Conservation (phyloP, 768 basidiomycete genomes). For the Mycena polygramma region DNA sequence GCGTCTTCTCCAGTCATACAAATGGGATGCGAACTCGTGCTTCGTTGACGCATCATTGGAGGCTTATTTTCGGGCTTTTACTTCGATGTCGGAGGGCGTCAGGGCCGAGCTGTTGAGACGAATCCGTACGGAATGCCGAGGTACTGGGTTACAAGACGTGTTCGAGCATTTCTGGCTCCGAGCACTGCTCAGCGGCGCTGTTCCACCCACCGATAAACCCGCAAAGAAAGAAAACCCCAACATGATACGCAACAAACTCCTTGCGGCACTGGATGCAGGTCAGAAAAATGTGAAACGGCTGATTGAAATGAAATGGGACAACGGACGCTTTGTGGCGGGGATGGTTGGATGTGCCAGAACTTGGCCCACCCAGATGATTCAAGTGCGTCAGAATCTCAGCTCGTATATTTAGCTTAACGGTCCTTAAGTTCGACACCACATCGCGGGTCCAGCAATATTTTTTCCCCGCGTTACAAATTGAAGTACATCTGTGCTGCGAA, state of each 20-base stretch:
- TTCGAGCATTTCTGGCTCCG: slow-evolving; percentile 17
- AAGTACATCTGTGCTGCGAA: too few species aligned
- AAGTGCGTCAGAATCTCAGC: neutral
- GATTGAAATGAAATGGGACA: slow-evolving; percentile 3
- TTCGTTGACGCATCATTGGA: too few species aligned
- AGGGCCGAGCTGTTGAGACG: too few species aligned
- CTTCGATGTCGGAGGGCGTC: too few species aligned
- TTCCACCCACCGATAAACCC: neutral
- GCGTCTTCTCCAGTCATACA: too few species aligned
- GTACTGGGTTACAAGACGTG: neutral
- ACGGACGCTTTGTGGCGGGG: neutral
- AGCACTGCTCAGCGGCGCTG: neutral
- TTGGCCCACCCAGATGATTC: neutral
- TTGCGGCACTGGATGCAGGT: too few species aligned
- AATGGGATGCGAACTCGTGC: too few species aligned
- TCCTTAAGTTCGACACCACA: too few species aligned
- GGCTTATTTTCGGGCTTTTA: too few species aligned
- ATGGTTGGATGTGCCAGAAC: neutral
- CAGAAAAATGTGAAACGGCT: neutral
- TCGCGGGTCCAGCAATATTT: too few species aligned
- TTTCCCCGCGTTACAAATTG: too few species aligned
- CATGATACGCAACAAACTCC: neutral
- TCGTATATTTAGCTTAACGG: too few species aligned
- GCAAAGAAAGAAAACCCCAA: neutral
- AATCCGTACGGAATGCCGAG: neutral